phyloP scores from a whole-genome alignment of 2,329 filamentous ascomycete genomes.

The Neophaeococcomyces mojaviensis region DNA sequence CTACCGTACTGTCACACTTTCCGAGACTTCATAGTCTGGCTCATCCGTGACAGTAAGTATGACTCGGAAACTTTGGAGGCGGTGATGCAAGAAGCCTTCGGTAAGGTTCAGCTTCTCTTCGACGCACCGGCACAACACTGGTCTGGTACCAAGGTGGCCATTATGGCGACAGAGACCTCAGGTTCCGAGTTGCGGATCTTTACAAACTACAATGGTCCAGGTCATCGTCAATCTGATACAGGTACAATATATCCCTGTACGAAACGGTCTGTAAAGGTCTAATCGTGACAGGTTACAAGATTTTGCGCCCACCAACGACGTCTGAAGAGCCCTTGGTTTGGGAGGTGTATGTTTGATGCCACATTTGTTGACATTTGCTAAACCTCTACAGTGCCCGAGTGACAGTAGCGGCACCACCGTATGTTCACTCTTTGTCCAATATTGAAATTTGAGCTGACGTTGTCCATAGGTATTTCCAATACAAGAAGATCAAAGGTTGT shows the following conservation, averaged over 20 bases:
- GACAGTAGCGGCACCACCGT: conserved; percentile 17
- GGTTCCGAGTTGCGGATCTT: conserved; percentile 3
- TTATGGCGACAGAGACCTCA: conserved; percentile 5
- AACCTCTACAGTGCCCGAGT: background rate
- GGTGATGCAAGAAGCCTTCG: conserved; percentile 8
- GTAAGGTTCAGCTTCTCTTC: conserved; percentile 4
- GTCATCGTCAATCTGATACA: background rate
- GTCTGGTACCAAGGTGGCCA: conserved; percentile 3
- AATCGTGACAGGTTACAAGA: conserved; percentile 2
- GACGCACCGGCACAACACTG: background rate
- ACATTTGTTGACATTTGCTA: background rate
- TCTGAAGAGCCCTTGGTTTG: conserved; percentile 5
- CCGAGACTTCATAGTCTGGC: conserved; percentile 3
- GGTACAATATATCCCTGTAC: background rate
- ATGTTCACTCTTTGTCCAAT: conserved; percentile 8
- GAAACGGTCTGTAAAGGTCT: background rate
- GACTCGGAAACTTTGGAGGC: conserved; percentile 4
- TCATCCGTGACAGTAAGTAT: conserved; percentile 8
- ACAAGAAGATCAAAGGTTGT: conserved; percentile 12
- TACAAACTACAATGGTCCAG: conserved; percentile 8
- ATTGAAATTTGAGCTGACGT: conserved; percentile 9
- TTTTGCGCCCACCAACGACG: background rate
- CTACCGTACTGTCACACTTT: conserved; percentile 2
- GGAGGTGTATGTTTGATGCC: conserved; percentile 6
- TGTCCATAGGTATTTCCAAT: conserved; percentile 18